Evolutionary conservation across 176 grass and related monocot species (phyloP).

Genomic region (Carex kokanica): DNA sequence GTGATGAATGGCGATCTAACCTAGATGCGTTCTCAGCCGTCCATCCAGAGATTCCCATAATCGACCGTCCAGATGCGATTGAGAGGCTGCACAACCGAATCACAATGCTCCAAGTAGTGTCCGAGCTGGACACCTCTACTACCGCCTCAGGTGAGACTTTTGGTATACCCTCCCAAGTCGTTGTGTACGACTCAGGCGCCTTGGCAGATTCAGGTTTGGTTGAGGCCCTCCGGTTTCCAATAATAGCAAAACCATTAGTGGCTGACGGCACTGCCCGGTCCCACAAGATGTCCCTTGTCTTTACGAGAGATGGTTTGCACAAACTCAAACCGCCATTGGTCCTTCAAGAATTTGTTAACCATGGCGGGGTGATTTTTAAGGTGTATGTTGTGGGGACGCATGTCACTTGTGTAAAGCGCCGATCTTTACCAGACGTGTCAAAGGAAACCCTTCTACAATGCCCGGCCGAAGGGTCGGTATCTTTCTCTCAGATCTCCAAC

Average conservation of each 20-base stretch:
- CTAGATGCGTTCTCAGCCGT: constrained; percentile 53
- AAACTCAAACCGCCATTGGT: constrained; percentile 84
- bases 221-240: constrained; percentile 66
- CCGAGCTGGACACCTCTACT: constrained; percentile 56
- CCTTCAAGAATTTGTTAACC: constrained; percentile 95
- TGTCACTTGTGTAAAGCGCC: constrained; percentile 84
- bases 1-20: constrained; percentile 62
- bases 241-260: constrained; percentile 91
- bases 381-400: constrained; percentile 76
- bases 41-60: constrained; percentile 49
- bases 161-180: constrained; percentile 80
- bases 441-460: constrained; percentile 36
- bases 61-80: constrained; percentile 70
- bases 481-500: constrained; percentile 92
- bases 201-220: constrained; percentile 64
- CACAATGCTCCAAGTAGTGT: constrained; percentile 95
- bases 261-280: constrained; percentile 71
- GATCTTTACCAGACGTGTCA: constrained; percentile 81
- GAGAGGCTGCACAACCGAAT: constrained; percentile 93
- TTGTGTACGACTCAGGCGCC: constrained; percentile 64
- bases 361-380: constrained; percentile 94
- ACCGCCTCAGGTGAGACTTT: constrained; percentile 43
- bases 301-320: constrained; percentile 54
- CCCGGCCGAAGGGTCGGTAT: constrained; percentile 48
- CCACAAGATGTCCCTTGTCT: constrained; percentile 86